phyloP scores from a whole-genome alignment of 164 flowering plant species.

The Magnolia sinica region DNA sequence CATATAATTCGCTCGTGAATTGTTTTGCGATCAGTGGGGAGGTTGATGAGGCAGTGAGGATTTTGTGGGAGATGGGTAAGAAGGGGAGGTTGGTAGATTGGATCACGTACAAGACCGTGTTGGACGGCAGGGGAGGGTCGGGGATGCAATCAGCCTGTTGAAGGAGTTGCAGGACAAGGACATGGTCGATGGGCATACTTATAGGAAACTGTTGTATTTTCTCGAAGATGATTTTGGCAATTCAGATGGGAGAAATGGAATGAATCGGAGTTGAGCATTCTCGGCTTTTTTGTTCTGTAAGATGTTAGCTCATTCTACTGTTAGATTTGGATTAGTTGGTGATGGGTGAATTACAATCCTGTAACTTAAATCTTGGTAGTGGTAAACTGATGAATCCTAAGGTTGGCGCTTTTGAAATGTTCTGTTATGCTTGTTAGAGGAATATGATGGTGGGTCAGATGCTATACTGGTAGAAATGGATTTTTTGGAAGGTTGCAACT shows the following conservation, averaged over 20 bases:
- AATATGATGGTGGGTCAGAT: not conserved
- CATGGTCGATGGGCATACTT: slow-evolving; percentile 48
- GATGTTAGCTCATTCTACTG: not conserved
- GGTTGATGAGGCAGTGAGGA: slow-evolving; percentile 63
- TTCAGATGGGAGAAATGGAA: not conserved
- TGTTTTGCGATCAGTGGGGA: slow-evolving; percentile 78
- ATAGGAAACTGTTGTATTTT: slow-evolving; percentile 48
- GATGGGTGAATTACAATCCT: not conserved
- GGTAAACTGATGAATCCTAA: not conserved
- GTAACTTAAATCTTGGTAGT: not conserved
- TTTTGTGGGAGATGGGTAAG: slow-evolving; percentile 72
- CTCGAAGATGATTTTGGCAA: slow-evolving; percentile 38
- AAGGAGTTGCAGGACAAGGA: slow-evolving; percentile 56
- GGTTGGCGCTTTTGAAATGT: not conserved
- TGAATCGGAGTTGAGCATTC: not conserved
- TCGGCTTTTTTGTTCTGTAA: not conserved
- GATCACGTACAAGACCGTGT: slow-evolving; percentile 63
- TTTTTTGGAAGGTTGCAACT: too few species aligned
- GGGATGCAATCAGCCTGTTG: slow-evolving; percentile 55
- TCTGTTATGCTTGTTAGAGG: not conserved
- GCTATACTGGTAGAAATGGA: too few species aligned
- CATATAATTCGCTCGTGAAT: slow-evolving; percentile 78
- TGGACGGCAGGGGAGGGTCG: slow-evolving; percentile 49
- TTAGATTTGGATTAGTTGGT: not conserved
- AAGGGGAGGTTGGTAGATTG: slow-evolving; percentile 45